Conservation (phyloP, 176 grass and related monocot genomes). For the Aegilops speltoides region DNA sequence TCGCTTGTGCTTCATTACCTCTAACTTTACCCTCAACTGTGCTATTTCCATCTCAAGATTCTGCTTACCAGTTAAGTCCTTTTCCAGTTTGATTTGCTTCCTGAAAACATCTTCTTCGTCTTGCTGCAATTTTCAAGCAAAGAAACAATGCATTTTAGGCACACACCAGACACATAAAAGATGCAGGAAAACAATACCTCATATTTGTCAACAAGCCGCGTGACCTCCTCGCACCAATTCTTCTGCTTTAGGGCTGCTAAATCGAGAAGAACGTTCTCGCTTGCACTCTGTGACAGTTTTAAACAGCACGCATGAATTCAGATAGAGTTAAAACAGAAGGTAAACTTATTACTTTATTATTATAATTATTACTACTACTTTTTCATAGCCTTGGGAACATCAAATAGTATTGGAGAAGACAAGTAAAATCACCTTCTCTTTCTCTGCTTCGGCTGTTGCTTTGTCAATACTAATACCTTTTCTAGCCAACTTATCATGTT, state of each 20-base stretch:
- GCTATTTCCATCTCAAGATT: slow-evolving; percentile 64
- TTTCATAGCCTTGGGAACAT: not conserved
- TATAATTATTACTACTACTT: too few species aligned
- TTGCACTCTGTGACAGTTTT: slow-evolving; percentile 41
- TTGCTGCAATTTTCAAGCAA: slow-evolving; percentile 28
- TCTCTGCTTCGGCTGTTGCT: slow-evolving; percentile 17
- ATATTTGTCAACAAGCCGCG: slow-evolving; percentile 44
- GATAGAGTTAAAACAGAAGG: not conserved
- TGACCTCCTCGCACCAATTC: slow-evolving; percentile 42
- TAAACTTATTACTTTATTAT: too few species aligned
- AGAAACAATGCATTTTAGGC: slow-evolving; percentile 20
- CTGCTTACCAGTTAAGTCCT: slow-evolving; percentile 44
- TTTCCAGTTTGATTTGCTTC: slow-evolving; percentile 36
- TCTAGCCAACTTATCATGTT: slow-evolving; percentile 27
- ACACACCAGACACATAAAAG: not conserved
- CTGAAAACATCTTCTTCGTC: slow-evolving; percentile 46
- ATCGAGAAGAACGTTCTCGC: slow-evolving; percentile 38
- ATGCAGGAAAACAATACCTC: slow-evolving; percentile 35
- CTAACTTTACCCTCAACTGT: slow-evolving; percentile 45
- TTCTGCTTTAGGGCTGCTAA: slow-evolving; percentile 50
- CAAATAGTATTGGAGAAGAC: not conserved
- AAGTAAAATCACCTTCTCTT: slow-evolving; percentile 27
- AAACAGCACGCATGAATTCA: not conserved
- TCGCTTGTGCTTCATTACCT: slow-evolving; percentile 55
- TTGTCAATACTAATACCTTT: slow-evolving; percentile 12